Evolutionary conservation across 2,329 filamentous ascomycete genomes (phyloP), one percentile per base, ranked within the genome.

Genomic region (Cercospora canescens): DNA sequence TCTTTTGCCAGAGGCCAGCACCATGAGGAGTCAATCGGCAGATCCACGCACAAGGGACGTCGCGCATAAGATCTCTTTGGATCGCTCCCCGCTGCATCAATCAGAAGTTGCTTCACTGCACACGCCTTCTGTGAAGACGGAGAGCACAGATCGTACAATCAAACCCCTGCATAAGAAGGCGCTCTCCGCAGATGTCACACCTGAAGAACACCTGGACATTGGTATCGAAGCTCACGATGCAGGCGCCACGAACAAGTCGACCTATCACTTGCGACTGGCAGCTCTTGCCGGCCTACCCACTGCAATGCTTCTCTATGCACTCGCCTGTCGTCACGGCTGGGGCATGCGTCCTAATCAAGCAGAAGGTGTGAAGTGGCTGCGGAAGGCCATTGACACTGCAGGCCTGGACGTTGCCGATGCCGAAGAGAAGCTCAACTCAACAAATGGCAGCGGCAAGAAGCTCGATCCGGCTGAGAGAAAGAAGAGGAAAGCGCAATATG

Each of bases 281-380:
- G 94, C 95, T 0, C 89, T 89, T 72, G 89, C 92, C 64, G 92
- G 93, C 55, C 87, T 96, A 65, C 92, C 95, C 0, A 97, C 94
- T 0, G 95, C 91, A 24, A 99, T 99, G 95, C 87, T 99, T 12
- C 84, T 98, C 34, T 99, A 97, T 78, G 95, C 94, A 5, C 85
- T 99, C 37, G 95, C 95, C 11, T 98, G 94, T 76, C 88, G 95
- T 58, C 95, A 99, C 76, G 95, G 95, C 57, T 99, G 95, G 95
- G 95, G 95, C 18, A 97, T 98, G 92, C 89, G 94, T 9, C 87
- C 93, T 7, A 97, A 97, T 77, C 93, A 93, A 75, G 86, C 86
- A 56, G 95, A 99, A 79, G 95, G 93, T 7, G 91, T 98, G 0
- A 87, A 90, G 72, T 99, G 95, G 95, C 82, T 99, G 64, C 89